Evolutionary conservation across 495 filamentous ascomycete species (phyloP).

Genomic region (Trichoderma virens): DNA sequence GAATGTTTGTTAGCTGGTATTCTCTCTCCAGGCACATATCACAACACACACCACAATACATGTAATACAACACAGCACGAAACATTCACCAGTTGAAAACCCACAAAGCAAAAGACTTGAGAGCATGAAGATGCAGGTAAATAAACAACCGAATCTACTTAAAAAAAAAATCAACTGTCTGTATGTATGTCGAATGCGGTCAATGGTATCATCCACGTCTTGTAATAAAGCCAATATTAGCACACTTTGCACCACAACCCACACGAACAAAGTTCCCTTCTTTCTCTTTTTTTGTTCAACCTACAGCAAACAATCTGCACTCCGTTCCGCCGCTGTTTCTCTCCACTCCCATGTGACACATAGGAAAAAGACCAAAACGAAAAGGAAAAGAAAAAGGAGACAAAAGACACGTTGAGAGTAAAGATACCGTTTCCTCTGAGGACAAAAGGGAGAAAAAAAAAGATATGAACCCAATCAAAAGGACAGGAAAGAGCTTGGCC

Average conservation of each 20-base stretch:
- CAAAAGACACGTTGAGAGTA: neutral
- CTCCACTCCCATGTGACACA: neutral
- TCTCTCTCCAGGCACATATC: neutral
- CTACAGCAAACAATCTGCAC: neutral
- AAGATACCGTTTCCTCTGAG: neutral
- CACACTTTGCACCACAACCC: neutral
- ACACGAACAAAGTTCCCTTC: neutral
- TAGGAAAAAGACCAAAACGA: neutral
- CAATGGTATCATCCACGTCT: constrained; percentile 16
- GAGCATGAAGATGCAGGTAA: constrained; percentile 1
- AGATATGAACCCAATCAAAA: neutral
- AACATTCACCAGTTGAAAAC: neutral
- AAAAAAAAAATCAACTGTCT: neutral
- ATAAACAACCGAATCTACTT: constrained; percentile 7
- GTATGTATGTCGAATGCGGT: constrained; percentile 9
- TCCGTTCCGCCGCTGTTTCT: neutral
- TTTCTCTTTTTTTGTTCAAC: neutral
- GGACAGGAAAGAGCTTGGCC: neutral
- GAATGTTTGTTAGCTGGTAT: neutral
- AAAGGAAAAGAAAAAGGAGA: neutral
- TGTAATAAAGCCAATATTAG: constrained; percentile 11
- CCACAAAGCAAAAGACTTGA: neutral
- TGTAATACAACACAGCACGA: too few species aligned
- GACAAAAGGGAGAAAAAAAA: neutral
- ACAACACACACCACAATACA: too few species aligned